Percentiles rank a stretch among this genome's conserved stretches.
Conservation (phyloP, 1,139 yeast species). For the Sugiyamaella pinicola region DNA sequence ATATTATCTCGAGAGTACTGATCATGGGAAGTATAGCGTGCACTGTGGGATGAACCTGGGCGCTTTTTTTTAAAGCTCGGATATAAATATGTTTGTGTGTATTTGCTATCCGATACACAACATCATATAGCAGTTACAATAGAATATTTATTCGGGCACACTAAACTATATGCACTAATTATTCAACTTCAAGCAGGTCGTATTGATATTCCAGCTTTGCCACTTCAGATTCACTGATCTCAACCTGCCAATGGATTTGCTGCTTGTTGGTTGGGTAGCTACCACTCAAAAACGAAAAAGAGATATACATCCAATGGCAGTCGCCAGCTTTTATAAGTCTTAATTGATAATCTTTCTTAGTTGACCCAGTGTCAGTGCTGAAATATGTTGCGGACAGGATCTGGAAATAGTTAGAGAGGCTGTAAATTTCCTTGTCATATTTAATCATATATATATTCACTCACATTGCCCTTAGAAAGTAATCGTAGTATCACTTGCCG, state of each 20-base stretch:
- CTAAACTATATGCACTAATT: too few species aligned
- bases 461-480: neutral
- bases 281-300: neutral
- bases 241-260: neutral
- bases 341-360: neutral
- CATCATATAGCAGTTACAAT: too few species aligned
- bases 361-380: neutral
- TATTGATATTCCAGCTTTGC: neutral
- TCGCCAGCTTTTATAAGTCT: neutral
- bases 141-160: too few species aligned
- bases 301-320: neutral
- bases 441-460: neutral
- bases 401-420: neutral
- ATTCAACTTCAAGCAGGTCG: neutral
- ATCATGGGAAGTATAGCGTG: constrained; percentile 55
- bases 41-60: too few species aligned
- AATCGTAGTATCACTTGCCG: neutral
- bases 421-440: neutral
- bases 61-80: too few species aligned
- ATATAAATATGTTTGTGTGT: too few species aligned
- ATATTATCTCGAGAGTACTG: constrained; percentile 63
- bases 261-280: neutral
- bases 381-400: neutral
- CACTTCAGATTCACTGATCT: neutral
- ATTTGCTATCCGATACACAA: too few species aligned